These are phyloP conservation scores for Calonectria fujianensis DNA, from an alignment of 2,329 filamentous ascomycete species.

Conservation along the genomic window DNA sequence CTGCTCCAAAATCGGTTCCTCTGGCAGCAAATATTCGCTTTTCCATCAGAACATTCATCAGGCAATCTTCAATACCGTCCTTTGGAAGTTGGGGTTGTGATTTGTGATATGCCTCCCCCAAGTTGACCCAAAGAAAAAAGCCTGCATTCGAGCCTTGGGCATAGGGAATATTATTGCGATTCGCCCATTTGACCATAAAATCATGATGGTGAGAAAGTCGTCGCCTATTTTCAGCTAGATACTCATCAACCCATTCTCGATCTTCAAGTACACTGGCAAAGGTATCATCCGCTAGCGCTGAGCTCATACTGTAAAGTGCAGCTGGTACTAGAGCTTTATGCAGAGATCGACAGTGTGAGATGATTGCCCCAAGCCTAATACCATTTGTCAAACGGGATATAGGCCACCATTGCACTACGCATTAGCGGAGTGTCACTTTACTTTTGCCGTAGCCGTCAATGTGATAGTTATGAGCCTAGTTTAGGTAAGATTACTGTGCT, in stretches of 20 bases:
- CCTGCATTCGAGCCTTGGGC: background rate
- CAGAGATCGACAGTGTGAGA: background rate
- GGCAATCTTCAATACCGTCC: background rate
- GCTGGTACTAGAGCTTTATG: conserved; percentile 4
- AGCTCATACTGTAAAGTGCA: conserved; percentile 19
- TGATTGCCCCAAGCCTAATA: background rate
- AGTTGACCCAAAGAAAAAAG: conserved; percentile 11
- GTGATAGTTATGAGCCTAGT: too few relatives aligned
- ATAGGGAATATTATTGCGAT: background rate
- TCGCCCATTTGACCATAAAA: background rate
- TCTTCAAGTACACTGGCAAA: conserved; percentile 6
- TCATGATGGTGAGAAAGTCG: background rate
- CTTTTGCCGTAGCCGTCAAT: too few relatives aligned
- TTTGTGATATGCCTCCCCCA: background rate
- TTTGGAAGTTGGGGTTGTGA: background rate
- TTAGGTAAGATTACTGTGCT: too few relatives aligned
- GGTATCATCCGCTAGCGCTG: background rate
- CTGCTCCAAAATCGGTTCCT: background rate
- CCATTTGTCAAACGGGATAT: too few relatives aligned
- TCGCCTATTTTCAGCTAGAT: background rate
- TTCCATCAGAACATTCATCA: conserved; percentile 1
- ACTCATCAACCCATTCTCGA: background rate
- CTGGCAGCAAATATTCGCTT: background rate
- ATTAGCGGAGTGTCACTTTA: too few relatives aligned
- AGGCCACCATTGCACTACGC: too few relatives aligned